Evolutionary conservation across 2,329 filamentous ascomycete species (phyloP).

Genomic region (Cercospora sesami): DNA sequence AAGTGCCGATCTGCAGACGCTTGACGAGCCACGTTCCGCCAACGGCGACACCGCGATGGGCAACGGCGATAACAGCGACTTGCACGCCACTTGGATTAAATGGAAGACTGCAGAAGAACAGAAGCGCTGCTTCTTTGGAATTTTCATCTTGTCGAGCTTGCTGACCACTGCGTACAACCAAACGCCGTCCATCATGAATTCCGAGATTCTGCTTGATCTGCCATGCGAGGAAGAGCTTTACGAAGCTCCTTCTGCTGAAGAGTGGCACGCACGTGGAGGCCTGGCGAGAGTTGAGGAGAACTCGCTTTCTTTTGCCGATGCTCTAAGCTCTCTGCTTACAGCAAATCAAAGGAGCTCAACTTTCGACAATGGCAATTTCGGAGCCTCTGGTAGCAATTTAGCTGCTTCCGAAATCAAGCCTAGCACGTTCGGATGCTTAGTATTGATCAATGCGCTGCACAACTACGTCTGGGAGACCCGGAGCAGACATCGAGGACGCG

Average conservation of each 20-base stretch:
- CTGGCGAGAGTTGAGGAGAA: conserved; percentile 67
- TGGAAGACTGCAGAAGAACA: conserved; percentile 90
- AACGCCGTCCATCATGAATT: conserved; percentile 86
- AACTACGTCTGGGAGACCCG: conserved; percentile 99
- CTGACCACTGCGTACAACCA: conserved; percentile 92
- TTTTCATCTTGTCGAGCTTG: conserved; percentile 89
- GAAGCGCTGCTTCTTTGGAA: conserved; percentile 86
- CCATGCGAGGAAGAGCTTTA: conserved; percentile 94
- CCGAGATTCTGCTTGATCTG: conserved; percentile 83
- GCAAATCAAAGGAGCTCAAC: conserved; percentile 62
- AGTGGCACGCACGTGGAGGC: conserved; percentile 77
- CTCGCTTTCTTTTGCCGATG: conserved; percentile 75
- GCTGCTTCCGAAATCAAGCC: conserved; percentile 62
- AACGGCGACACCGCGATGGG: conserved; percentile 26
- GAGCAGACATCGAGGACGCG: conserved; percentile 80
- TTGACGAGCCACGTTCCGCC: conserved; percentile 14
- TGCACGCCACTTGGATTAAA: conserved; percentile 76
- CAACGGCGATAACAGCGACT: conserved; percentile 38
- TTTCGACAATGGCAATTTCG: conserved; percentile 29
- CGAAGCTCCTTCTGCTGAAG: conserved; percentile 76
- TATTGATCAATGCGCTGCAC: conserved; percentile 91
- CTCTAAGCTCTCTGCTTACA: conserved; percentile 76
- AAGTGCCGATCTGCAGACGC: conserved; percentile 72
- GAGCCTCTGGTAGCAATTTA: conserved; percentile 22
- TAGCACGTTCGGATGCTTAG: conserved; percentile 87